A percentile compares a stretch with the other conserved stretches of the same genome.
phyloP scores from a whole-genome alignment of 176 grass and related monocot species.

The Pharus latifolius region DNA sequence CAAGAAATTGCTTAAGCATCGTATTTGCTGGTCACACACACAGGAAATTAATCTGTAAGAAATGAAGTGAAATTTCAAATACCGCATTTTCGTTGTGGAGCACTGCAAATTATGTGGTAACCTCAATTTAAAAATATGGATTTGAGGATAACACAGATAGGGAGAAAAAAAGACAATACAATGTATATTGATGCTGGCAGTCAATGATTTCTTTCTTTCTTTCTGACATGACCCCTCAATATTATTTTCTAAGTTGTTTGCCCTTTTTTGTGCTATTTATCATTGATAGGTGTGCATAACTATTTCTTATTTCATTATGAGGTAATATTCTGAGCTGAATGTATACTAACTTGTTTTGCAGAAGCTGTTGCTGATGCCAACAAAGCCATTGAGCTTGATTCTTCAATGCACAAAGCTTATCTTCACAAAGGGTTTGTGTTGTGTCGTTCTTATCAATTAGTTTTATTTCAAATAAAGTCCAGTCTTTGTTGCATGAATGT shows the following conservation, averaged over 20 bases:
- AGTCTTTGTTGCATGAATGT: neutral
- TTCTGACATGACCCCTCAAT: no score
- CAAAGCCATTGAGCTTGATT: constrained; percentile 76
- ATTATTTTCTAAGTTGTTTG: neutral
- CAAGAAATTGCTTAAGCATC: no score
- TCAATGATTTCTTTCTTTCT: no score
- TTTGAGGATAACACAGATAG: no score
- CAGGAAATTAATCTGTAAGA: no score
- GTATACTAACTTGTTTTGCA: constrained; percentile 18
- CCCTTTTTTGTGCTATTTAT: neutral
- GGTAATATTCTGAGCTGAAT: neutral
- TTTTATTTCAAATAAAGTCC: neutral
- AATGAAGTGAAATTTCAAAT: no score
- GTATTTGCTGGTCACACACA: no score
- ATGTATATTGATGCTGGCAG: no score
- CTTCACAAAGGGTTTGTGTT: constrained; percentile 59
- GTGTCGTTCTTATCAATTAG: neutral
- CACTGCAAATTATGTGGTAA: no score
- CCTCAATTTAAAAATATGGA: no score
- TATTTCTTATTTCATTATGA: neutral
- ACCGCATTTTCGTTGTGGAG: no score
- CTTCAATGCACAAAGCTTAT: constrained; percentile 63
- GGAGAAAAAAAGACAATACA: no score
- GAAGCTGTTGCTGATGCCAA: constrained; percentile 81
- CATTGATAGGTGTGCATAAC: neutral